These are phyloP conservation scores for Aplosporella prunicola DNA, from an alignment of 2,329 filamentous ascomycete species.

Conservation along the genomic window DNA sequence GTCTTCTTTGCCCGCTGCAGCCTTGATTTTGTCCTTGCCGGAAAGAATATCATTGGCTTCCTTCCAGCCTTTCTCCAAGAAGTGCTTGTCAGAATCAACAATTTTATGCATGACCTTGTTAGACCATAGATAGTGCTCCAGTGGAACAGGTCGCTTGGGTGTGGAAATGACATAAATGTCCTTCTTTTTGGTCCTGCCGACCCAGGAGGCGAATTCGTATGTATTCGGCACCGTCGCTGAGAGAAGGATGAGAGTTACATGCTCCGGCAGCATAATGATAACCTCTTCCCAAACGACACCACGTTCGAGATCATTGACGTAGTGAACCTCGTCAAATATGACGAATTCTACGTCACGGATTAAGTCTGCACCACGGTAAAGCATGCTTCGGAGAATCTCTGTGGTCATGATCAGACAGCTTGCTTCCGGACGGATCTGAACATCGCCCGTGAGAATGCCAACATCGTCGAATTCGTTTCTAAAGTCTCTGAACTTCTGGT, in stretches of 20 bases:
- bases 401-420: slow-evolving; percentile 99
- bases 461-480: slow-evolving; percentile 85
- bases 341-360: slow-evolving; percentile 98
- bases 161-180: slow-evolving; percentile 99
- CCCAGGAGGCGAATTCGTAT: slow-evolving; percentile 96
- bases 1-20: slow-evolving; percentile 42
- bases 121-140: slow-evolving; percentile 96
- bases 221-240: slow-evolving; percentile 97
- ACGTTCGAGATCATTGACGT: slow-evolving; percentile 91
- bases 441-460: slow-evolving; percentile 91
- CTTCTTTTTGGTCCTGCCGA: slow-evolving; percentile 94
- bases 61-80: slow-evolving; percentile 90
- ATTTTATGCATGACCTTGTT: slow-evolving; percentile 90
- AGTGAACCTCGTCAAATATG: slow-evolving; percentile 98
- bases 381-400: slow-evolving; percentile 94
- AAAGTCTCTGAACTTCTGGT: slow-evolving; percentile 98
- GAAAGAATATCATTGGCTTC: slow-evolving; percentile 75
- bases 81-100: slow-evolving; percentile 84
- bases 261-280: slow-evolving; percentile 97
- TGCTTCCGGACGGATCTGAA: slow-evolving; percentile 94
- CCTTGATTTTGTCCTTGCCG: slow-evolving; percentile 68
- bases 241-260: slow-evolving; percentile 88
- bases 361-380: slow-evolving; percentile 89
- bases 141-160: slow-evolving; percentile 82
- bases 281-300: slow-evolving; percentile 99